A percentile compares a stretch with the other conserved stretches of the same genome.
These are phyloP conservation scores for Epichloe amarillans DNA, from an alignment of 2,329 filamentous ascomycete genomes.

Conservation along the genomic window DNA sequence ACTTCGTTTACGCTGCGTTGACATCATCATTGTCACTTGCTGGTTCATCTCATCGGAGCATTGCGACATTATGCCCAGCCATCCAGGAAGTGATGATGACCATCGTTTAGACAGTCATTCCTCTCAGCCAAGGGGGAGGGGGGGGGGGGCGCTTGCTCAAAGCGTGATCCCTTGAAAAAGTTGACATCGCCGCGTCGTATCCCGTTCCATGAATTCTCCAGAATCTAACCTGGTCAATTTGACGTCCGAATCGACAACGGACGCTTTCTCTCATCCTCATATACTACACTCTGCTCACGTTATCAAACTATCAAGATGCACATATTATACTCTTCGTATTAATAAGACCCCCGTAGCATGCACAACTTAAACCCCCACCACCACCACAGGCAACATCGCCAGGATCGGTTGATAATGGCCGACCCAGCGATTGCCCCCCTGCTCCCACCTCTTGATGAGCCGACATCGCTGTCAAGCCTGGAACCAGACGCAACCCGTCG, in stretches of 20 bases:
- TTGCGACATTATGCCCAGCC: no score
- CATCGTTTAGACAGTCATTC: neutral
- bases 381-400: neutral
- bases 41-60: no score
- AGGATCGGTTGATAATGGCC: neutral
- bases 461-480: neutral
- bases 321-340: neutral
- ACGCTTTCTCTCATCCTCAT: neutral
- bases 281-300: neutral
- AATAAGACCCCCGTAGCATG: neutral
- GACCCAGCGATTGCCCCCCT: neutral
- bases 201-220: neutral
- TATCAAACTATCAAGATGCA: neutral
- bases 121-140: neutral
- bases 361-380: neutral
- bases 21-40: no score
- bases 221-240: neutral
- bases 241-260: no score
- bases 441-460: neutral
- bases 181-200: neutral
- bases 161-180: neutral
- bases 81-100: neutral
- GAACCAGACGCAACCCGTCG: constrained; percentile 2
- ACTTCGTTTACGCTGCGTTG: no score
- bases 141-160: neutral